A percentile compares a stretch with the other conserved stretches of the same genome.
Conservation (phyloP, 148 eudicot species). For the Silene conica region DNA sequence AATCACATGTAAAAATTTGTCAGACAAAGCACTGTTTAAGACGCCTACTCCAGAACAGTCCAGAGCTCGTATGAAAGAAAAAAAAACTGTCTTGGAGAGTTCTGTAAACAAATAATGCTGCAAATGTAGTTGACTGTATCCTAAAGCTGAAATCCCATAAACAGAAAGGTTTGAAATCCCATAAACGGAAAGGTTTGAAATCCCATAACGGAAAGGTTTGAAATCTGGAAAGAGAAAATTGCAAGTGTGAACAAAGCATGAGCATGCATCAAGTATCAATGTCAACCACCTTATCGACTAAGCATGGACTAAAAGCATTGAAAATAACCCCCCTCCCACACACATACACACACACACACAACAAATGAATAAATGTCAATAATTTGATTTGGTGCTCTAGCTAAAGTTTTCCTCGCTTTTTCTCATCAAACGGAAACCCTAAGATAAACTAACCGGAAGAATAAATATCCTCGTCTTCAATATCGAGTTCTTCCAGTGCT, state of each 20-base stretch:
- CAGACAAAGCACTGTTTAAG: not conserved
- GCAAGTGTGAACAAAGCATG: constrained; percentile 5
- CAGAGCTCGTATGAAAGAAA: not conserved
- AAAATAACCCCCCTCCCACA: too few relatives aligned
- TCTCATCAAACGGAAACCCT: not conserved
- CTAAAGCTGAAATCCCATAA: not conserved
- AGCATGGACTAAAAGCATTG: too few relatives aligned
- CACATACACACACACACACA: too few relatives aligned
- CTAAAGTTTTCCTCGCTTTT: not conserved
- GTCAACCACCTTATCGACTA: too few relatives aligned
- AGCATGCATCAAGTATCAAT: too few relatives aligned
- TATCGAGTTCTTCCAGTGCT: constrained; percentile 87
- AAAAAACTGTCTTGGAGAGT: not conserved
- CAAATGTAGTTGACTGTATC: not conserved
- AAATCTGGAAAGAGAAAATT: not conserved
- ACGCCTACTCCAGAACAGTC: not conserved
- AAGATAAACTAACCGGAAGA: constrained; percentile 51
- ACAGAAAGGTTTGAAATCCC: not conserved
- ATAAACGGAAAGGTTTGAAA: not conserved
- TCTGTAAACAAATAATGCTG: not conserved
- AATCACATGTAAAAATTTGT: not conserved
- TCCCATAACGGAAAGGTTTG: not conserved
- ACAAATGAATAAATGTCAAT: too few relatives aligned
- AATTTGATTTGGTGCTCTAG: too few relatives aligned
- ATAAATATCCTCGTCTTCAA: constrained; percentile 92